Percentiles rank a stretch among this genome's conserved stretches.
phyloP scores from a whole-genome alignment of 202 grass and related monocot genomes.

The Zoysia matrella region DNA sequence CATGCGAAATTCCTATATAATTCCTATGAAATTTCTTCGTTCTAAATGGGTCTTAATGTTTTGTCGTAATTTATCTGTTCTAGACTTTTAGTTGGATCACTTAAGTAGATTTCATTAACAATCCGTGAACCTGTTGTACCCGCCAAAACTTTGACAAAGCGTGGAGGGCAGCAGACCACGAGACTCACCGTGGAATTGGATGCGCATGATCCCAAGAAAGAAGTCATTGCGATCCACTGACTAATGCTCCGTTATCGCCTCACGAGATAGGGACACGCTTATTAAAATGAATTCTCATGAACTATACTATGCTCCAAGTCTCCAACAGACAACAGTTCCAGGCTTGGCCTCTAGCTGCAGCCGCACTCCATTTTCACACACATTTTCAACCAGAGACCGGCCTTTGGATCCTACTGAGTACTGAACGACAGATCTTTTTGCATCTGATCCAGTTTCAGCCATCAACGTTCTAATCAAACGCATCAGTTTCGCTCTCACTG shows the following conservation, averaged over 20 bases:
- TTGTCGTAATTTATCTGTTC: neutral
- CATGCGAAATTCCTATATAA: too few relatives aligned
- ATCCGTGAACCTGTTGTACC: neutral
- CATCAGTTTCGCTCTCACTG: too few relatives aligned
- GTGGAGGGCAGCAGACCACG: constrained; percentile 13
- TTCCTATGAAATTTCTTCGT: too few relatives aligned
- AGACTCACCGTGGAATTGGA: constrained; percentile 34
- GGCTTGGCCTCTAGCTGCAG: constrained; percentile 29
- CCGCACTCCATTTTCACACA: constrained; percentile 4
- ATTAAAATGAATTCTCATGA: constrained; percentile 20
- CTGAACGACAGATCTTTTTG: constrained; percentile 1
- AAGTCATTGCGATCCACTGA: constrained; percentile 30
- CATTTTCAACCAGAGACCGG: neutral
- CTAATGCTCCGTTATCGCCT: constrained; percentile 22
- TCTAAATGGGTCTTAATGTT: neutral
- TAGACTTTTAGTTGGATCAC: neutral
- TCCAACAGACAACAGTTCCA: constrained; percentile 8
- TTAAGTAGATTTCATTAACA: neutral
- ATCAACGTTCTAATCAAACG: neutral
- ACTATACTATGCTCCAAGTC: neutral
- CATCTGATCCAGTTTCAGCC: constrained; percentile 12
- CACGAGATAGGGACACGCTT: constrained; percentile 7
- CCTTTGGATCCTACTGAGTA: constrained; percentile 29
- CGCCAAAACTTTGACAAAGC: constrained; percentile 26
- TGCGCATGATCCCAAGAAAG: neutral